Evolutionary conservation across 2,329 filamentous ascomycete species (phyloP), one percentile per base, ranked within the genome.

Genomic region (Cordyceps cateniannulata): DNA sequence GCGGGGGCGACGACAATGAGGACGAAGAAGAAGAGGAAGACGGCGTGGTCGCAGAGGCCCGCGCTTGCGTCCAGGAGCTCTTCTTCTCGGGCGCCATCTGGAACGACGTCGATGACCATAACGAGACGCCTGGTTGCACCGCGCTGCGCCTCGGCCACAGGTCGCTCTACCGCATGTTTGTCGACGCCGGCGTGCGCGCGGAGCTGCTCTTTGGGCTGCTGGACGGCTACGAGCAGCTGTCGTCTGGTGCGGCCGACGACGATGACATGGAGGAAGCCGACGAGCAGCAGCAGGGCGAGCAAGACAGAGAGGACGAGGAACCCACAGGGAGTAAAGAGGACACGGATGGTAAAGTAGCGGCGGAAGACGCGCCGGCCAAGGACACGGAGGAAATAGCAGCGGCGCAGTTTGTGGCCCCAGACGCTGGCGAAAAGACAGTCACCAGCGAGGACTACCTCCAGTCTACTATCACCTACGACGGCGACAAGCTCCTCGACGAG

Each of bases 51-150:
- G 82, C 86, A 51, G 82, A 83, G 44, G 89, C 86, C 3, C 81
- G 82, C 60, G 84, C 86, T 57, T 87, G 88, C 0, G 78, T 97
- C 5, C 83, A 84, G 66, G 84, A 95, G 69, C 81, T 98, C 8
- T 85, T 98, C 63, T 83, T 93, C 69, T 88, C 89, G 66, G 95
- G 95, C 35, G 95, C 91, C 12, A 97, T 98, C 67, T 99, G 95
- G 95, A 99, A 99, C 76, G 93, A 97, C 72, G 79, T 98, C 60
- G 91, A 98, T 73, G 76, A 80, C 66, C 88, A 90, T 67, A 84
- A 91, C 68, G 93, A 98, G 79, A 98, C 95, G 3, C 92, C 95
- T 0, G 95, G 92, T 8, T 98, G 93, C 72, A 78, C 97, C 48
- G 95, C 95, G 9, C 79, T 81, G 62, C 77, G 85, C 27, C 71